These are phyloP conservation scores for Stephania cephalantha DNA, from an alignment of 164 flowering plant genomes.

Conservation along the genomic window DNA sequence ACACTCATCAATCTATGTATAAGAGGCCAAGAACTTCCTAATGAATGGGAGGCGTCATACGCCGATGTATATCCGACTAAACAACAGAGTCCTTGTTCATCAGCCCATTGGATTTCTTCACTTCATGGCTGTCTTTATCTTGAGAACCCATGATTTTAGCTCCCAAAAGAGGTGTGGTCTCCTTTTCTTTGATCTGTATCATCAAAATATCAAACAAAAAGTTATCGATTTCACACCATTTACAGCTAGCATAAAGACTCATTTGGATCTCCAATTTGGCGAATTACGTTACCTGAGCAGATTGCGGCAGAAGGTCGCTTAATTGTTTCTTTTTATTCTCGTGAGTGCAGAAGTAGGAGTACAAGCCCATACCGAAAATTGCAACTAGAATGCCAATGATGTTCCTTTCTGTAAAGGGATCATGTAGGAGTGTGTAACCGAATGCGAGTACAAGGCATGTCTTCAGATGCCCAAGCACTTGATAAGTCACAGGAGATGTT, in stretches of 20 bases:
- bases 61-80: constrained; percentile 10
- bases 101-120: constrained; percentile 33
- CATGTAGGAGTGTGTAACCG: constrained; percentile 83
- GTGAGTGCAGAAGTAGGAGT: constrained; percentile 72
- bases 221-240: neutral
- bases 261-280: neutral
- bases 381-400: constrained; percentile 74
- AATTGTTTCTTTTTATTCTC: constrained; percentile 60
- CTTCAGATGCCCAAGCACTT: constrained; percentile 94
- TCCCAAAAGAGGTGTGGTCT: constrained; percentile 41
- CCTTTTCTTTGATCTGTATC: constrained; percentile 53
- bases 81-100: constrained; percentile 46
- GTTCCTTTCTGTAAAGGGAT: constrained; percentile 87
- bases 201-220: neutral
- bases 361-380: constrained; percentile 78
- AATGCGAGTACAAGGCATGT: constrained; percentile 87
- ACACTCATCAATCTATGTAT: constrained; percentile 28
- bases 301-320: constrained; percentile 24
- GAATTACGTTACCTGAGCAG: constrained; percentile 44
- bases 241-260: neutral
- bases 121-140: constrained; percentile 50
- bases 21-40: neutral
- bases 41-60: constrained; percentile 3
- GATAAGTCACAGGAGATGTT: constrained; percentile 96
- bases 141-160: constrained; percentile 26